Evolutionary conservation across 129 eudicot species (phyloP).

Genomic region (Flaveria ramosissima): DNA sequence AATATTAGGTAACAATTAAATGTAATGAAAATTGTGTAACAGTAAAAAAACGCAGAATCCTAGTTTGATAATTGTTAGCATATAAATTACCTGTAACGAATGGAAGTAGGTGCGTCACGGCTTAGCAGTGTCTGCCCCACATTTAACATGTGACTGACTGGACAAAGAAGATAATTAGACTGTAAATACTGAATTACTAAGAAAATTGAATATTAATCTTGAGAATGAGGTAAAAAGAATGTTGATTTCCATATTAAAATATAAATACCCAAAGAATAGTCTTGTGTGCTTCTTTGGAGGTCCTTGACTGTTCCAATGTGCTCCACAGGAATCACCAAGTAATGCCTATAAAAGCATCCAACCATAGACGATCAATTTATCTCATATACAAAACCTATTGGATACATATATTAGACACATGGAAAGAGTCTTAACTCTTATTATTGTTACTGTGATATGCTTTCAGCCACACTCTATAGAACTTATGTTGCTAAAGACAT

Average conservation of each 20-base stretch:
- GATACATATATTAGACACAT: no score
- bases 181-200: not conserved
- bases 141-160: conserved; percentile 80
- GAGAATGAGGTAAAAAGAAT: not conserved
- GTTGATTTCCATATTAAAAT: not conserved
- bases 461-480: no score
- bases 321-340: conserved; percentile 84
- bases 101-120: conserved; percentile 66
- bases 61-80: no score
- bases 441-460: no score
- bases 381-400: conserved; percentile 20
- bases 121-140: conserved; percentile 66
- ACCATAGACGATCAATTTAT: not conserved
- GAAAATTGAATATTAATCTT: not conserved
- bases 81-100: conserved; percentile 49
- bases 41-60: no score
- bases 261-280: conserved; percentile 61
- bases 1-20: no score
- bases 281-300: conserved; percentile 54
- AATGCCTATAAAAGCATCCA: conserved; percentile 56
- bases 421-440: no score
- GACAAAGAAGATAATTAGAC: conserved; percentile 24
- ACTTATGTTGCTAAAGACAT: no score
- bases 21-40: no score
- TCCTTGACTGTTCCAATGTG: conserved; percentile 80